Evolutionary conservation across 352 stramenopile species (phyloP).

Genomic region (Globisporangium irregulare): DNA sequence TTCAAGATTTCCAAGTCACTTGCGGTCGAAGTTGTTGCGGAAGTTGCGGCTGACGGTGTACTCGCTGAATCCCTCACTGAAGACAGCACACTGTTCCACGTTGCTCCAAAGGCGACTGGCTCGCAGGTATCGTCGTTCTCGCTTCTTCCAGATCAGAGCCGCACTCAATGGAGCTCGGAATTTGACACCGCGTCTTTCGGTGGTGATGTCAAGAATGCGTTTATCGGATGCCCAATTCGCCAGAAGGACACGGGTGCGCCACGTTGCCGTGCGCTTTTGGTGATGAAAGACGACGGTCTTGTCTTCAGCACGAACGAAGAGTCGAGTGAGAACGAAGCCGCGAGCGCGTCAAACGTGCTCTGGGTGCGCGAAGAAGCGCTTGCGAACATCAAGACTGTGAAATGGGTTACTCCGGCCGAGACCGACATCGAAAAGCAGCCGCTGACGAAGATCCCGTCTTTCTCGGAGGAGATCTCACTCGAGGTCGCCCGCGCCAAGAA

Average conservation of each 20-base stretch:
- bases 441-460: slow-evolving; percentile 69
- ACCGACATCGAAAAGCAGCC: slow-evolving; percentile 76
- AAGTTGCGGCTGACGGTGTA: slow-evolving; percentile 38
- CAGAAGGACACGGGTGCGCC: slow-evolving; percentile 46
- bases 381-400: slow-evolving; percentile 69
- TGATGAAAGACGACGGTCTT: slow-evolving; percentile 70
- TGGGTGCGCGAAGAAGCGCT: slow-evolving; percentile 82
- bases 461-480: slow-evolving; percentile 61
- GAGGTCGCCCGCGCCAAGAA: slow-evolving; percentile 56
- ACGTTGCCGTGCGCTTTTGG: slow-evolving; percentile 57
- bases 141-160: slow-evolving; percentile 15
- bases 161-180: slow-evolving; percentile 42
- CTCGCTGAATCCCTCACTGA: slow-evolving; percentile 58
- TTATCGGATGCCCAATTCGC: slow-evolving; percentile 50
- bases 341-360: slow-evolving; percentile 29
- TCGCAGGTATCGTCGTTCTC: slow-evolving; percentile 48
- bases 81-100: slow-evolving; percentile 57
- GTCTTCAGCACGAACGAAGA: slow-evolving; percentile 72
- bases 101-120: slow-evolving; percentile 19
- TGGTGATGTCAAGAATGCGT: slow-evolving; percentile 41
- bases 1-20: slow-evolving; percentile 43
- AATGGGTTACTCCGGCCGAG: slow-evolving; percentile 76
- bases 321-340: neutral
- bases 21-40: slow-evolving; percentile 31
- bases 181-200: slow-evolving; percentile 54